Conservation (phyloP, 306 rosid genomes). For the Ormosia semicastrata region DNA sequence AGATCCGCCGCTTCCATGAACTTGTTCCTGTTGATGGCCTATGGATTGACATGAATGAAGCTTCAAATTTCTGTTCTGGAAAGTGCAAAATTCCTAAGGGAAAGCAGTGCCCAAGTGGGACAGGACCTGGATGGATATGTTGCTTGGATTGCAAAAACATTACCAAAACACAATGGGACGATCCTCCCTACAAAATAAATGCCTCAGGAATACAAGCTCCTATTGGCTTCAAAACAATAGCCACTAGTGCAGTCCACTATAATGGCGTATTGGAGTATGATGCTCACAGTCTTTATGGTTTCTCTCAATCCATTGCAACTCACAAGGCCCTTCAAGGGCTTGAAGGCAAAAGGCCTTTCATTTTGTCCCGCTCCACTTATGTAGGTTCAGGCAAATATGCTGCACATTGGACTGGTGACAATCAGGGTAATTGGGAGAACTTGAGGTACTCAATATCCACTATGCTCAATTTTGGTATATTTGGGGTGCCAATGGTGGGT, state of each 20-base stretch:
- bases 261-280: constrained; percentile 88
- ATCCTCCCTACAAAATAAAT: constrained; percentile 94
- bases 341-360: constrained; percentile 85
- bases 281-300: constrained; percentile 95
- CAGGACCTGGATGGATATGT: constrained; percentile 85
- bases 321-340: constrained; percentile 82
- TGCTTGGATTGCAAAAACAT: constrained; percentile 95
- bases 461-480: constrained; percentile 88
- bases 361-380: constrained; percentile 79
- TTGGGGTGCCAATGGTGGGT: constrained; percentile 99
- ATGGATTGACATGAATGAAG: constrained; percentile 99
- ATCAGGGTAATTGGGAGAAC: constrained; percentile 84
- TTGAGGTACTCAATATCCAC: constrained; percentile 85
- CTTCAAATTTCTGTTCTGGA: constrained; percentile 87
- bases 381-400: constrained; percentile 90
- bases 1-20: constrained; percentile 85
- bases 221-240: constrained; percentile 85
- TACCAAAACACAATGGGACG: constrained; percentile 86
- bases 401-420: constrained; percentile 99
- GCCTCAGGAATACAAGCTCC: constrained; percentile 87
- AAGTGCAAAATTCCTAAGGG: constrained; percentile 77
- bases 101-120: constrained; percentile 63
- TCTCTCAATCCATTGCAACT: constrained; percentile 82
- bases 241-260: constrained; percentile 91
- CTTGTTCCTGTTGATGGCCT: constrained; percentile 94